Conservation (phyloP, 169 alveolate genomes). For the Cryptosporidium xiaoi region DNA sequence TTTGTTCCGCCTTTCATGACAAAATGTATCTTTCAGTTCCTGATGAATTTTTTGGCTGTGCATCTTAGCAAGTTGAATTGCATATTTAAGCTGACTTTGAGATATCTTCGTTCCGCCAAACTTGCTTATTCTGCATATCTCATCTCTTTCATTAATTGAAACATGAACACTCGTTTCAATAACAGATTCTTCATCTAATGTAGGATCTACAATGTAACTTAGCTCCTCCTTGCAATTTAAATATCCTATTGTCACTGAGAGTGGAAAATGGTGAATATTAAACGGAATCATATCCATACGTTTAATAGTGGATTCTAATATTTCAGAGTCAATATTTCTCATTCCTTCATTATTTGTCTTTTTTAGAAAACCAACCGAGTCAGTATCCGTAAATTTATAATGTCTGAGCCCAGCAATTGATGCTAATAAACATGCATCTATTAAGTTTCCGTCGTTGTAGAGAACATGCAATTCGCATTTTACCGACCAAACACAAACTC, state of each 20-base stretch:
- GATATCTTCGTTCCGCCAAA: conserved; percentile 50
- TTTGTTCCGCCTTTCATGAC: background rate
- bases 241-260: conserved; percentile 57
- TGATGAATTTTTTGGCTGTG: conserved; percentile 52
- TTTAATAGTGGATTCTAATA: conserved; percentile 31
- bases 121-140: conserved; percentile 48
- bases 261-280: conserved; percentile 61
- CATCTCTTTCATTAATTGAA: conserved; percentile 31
- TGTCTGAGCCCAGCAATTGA: conserved; percentile 51
- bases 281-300: conserved; percentile 66
- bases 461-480: conserved; percentile 43
- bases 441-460: conserved; percentile 52
- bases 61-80: conserved; percentile 55
- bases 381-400: conserved; percentile 20
- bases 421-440: conserved; percentile 65
- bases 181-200: conserved; percentile 35
- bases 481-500: conserved; percentile 63
- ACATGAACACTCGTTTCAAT: conserved; percentile 30
- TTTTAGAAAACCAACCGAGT: conserved; percentile 10
- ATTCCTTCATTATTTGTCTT: conserved; percentile 16
- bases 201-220: conserved; percentile 60
- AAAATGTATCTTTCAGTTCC: conserved; percentile 23
- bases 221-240: conserved; percentile 27
- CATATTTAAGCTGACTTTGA: conserved; percentile 32
- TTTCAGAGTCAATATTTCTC: conserved; percentile 5